phyloP scores from a whole-genome alignment of 768 basidiomycete species.

The Mycena kentingensis region DNA sequence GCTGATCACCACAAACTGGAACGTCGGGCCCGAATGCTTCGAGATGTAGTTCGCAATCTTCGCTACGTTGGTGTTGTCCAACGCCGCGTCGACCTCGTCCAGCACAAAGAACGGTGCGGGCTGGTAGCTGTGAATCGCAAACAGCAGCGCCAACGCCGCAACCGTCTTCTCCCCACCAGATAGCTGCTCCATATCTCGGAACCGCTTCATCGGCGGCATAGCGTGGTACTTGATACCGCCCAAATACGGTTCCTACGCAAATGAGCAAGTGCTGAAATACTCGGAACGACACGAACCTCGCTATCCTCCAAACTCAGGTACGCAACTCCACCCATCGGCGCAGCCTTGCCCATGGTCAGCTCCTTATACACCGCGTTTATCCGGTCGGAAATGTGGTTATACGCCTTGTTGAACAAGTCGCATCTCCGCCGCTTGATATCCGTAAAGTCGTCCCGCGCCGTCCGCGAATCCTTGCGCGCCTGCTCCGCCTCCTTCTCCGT shows the following conservation, averaged over 20 bases:
- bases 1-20: conserved; percentile 98
- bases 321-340: conserved; percentile 94
- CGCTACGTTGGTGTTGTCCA: conserved; percentile 98
- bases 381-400: conserved; percentile 90
- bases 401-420: conserved; percentile 94
- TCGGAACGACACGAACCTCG: conserved; percentile 61
- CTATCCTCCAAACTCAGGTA: conserved; percentile 95
- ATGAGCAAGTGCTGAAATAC: neutral
- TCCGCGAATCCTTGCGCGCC: conserved; percentile 85
- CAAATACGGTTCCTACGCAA: conserved; percentile 35
- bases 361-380: conserved; percentile 98
- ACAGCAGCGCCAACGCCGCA: conserved; percentile 92
- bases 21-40: conserved; percentile 74
- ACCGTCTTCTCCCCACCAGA: conserved; percentile 99
- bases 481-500: conserved; percentile 93
- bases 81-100: conserved; percentile 97
- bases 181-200: conserved; percentile 98
- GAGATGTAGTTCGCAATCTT: conserved; percentile 94
- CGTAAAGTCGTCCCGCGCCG: conserved; percentile 89
- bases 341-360: conserved; percentile 90
- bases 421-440: conserved; percentile 76
- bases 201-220: conserved; percentile 99
- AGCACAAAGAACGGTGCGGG: conserved; percentile 97
- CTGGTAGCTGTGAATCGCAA: conserved; percentile 97
- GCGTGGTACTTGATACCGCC: conserved; percentile 98